Evolutionary conservation across 768 basidiomycete species (phyloP), one percentile per base, ranked within the genome.

Genomic region (Phanerodontia chrysosporium): DNA sequence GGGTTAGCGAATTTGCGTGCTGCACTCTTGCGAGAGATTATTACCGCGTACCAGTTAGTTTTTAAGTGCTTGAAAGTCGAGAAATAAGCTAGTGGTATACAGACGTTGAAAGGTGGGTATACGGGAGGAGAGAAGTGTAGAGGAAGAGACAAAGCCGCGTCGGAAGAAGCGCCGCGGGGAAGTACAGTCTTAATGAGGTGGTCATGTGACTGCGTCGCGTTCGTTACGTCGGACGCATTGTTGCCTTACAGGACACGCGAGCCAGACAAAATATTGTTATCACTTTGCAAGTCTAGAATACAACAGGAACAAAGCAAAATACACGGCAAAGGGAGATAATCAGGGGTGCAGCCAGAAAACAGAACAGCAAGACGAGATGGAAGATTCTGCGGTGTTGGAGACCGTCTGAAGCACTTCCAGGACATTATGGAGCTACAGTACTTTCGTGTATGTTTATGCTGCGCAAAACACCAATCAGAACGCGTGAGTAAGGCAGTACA

Each of bases 151-250:
- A 48, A 42, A 42, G 39, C 39, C 39, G n/a, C 18, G 39, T 18
- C 10, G 10, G 39, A 48, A 24, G 46, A 48, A 48, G 46, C 27
- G 27, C 39, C 18, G 39, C 39, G 4, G 6, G 7, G 32, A 35
- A 6, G 7, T 13, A 13, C 18, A 18, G 14, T 14, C 18, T 24
- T 45, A 45, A 45, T 45, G 44, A 48, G 24, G 27, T 48, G 22
- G 46, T 48, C 46, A 48, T 48, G 46, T 48, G 46, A 48, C 46
- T 48, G 46, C 46, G 27, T 48, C 46, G 46, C 46, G 46, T 48
- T 48, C 46, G 10, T 48, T 6, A 3, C 24, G 46, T 48, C 24
- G 9, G 21, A 18, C 8, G 8, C 39, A 10, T 18, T 12, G 39
- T 42, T 42, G 18, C 16, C 7, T 14, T 7, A 7, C 32, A 14